Evolutionary conservation across 2,329 filamentous ascomycete genomes (phyloP), one percentile per base, ranked within the genome.

Genomic region (Sporothrix mexicana): DNA sequence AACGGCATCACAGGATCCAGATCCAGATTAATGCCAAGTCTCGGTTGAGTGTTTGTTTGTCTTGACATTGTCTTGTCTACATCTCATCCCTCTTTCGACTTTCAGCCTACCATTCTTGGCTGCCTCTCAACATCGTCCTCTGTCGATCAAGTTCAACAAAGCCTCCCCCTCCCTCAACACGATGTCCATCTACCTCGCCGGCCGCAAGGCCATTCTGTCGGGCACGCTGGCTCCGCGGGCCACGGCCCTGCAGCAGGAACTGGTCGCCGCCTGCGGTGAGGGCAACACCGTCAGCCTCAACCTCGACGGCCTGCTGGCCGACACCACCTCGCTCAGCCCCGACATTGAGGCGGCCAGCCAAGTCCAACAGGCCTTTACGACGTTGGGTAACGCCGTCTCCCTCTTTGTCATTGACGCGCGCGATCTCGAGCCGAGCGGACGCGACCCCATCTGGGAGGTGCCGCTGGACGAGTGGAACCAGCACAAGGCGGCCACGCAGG

Each of bases 391-490:
- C 25, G n/a, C 10, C 2, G 55, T 61, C 0, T 61, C 55, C 8
- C 55, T 61, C 5, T 61, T 61, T 61, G 55, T 64, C 36, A 47
- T 64, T 47, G 61, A 64, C 61, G 36, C 61, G n/a, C 36, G 61
- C 17, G 41, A 64, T n/a, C 61, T 43, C 17, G 61, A 64, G 61
- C 61, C 61, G 17, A 64, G 61, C 61, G 61, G 61, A 9, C 61
- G 41, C 9, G 61, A 64, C 45, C 61, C 61, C 41, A 64, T 64
- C 36, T 64, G 61, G 61, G 61, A 64, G 20, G 61, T 64, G 36
- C 61, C 61, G n/a, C 20, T 64, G n/a, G 41, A 47, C 61, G 61
- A 64, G 20, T 64, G 61, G 61, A 64, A 64, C 61, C 61, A 64
- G 61, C 61, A 64, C 41, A 43, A 64, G 36, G 41, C 36, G 12